phyloP scores from a whole-genome alignment of 2,329 filamentous ascomycete species.

The Teratosphaeriaceae sp. region DNA sequence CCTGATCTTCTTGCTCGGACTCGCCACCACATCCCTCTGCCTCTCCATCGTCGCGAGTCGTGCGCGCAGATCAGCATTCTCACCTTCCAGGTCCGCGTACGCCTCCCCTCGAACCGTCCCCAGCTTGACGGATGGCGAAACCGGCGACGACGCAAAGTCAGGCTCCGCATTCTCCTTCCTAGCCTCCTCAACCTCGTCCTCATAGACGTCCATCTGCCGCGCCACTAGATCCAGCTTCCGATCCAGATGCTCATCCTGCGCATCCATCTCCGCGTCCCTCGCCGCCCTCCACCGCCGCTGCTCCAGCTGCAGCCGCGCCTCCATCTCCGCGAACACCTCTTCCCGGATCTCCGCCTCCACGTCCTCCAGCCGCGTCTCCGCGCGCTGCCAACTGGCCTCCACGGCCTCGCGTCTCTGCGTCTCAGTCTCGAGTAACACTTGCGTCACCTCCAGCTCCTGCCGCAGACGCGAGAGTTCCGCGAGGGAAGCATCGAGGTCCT shows the following conservation, averaged over 20 bases:
- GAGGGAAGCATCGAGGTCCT: conserved; percentile 76
- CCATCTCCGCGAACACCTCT: conserved; percentile 83
- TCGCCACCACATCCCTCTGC: conserved; percentile 32
- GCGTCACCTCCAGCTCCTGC: conserved; percentile 69
- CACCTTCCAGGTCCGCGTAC: conserved; percentile 35
- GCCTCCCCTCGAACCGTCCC: conserved; percentile 8
- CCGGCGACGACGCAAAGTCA: too few relatives aligned
- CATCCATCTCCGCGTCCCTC: conserved; percentile 68
- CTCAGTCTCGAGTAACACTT: conserved; percentile 63
- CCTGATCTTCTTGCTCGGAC: conserved; percentile 44
- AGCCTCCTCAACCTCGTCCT: conserved; percentile 30
- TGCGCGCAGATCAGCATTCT: conserved; percentile 38
- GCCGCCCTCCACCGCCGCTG: conserved; percentile 74
- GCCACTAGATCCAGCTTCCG: conserved; percentile 73
- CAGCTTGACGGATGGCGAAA: conserved; percentile 2
- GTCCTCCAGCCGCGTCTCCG: conserved; percentile 58
- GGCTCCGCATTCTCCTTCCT: conserved; percentile 19
- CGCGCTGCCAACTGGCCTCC: conserved; percentile 65
- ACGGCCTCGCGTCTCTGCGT: conserved; percentile 61
- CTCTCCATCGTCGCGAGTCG: conserved; percentile 36
- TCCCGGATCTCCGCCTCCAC: conserved; percentile 82
- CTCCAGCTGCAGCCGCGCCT: conserved; percentile 66
- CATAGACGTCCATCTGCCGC: conserved; percentile 43
- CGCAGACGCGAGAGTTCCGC: conserved; percentile 74
- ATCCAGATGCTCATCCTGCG: conserved; percentile 78